These are phyloP conservation scores for Sarcodon sp. DNA, from an alignment of 768 basidiomycete species.

Conservation along the genomic window DNA sequence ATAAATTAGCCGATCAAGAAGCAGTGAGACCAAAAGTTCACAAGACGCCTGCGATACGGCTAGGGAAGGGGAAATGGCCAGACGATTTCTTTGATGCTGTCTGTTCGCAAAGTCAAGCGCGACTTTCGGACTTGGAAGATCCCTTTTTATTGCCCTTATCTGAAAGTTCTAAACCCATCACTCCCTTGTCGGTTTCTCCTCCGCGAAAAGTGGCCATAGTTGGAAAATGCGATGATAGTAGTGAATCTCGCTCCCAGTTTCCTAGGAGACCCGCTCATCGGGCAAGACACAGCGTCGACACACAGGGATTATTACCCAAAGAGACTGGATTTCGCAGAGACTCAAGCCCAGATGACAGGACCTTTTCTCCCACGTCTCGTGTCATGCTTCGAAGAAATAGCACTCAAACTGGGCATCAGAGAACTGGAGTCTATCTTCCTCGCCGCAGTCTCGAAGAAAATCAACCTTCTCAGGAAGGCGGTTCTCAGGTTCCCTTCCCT, in stretches of 20 bases:
- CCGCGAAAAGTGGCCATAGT: conserved; percentile 47
- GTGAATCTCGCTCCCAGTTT: conserved; percentile 33
- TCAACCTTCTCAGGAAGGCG: conserved; percentile 10
- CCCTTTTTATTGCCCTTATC: conserved; percentile 9
- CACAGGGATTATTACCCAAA: conserved; percentile 21
- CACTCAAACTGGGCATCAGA: conserved; percentile 31
- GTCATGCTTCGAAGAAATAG: conserved; percentile 46
- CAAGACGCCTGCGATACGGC: conserved; percentile 24
- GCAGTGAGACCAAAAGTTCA: conserved; percentile 9
- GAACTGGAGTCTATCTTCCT: conserved; percentile 35
- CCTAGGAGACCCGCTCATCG: conserved; percentile 52
- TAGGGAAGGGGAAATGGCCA: conserved; percentile 75
- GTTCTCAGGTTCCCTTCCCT: conserved; percentile 52
- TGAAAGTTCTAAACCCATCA: conserved; percentile 7
- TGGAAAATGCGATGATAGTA: conserved; percentile 31
- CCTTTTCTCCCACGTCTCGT: conserved; percentile 23
- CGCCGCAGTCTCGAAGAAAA: conserved; percentile 13
- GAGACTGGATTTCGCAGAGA: conserved; percentile 29
- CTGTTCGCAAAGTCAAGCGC: conserved; percentile 12
- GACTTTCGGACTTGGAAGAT: conserved; percentile 11
- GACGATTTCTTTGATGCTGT: conserved; percentile 66
- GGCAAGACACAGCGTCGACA: conserved; percentile 51
- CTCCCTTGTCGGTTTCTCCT: conserved; percentile 29
- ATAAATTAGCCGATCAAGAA: conserved; percentile 11
- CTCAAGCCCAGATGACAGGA: conserved; percentile 38